Evolutionary conservation across 176 grass and related monocot genomes (phyloP).

Genomic region (Oryza brachyantha): DNA sequence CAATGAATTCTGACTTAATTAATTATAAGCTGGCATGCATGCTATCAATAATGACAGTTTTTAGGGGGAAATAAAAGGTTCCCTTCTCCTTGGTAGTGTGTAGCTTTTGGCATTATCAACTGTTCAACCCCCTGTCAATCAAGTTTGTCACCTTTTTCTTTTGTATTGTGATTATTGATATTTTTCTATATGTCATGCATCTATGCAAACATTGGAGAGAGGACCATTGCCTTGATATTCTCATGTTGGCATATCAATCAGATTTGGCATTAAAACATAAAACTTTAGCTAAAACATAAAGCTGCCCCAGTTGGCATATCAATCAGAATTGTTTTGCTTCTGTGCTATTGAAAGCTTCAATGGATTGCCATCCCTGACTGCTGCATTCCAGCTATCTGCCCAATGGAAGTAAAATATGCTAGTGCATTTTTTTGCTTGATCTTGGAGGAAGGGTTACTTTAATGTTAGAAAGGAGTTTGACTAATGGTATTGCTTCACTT

Average conservation of each 20-base stretch:
- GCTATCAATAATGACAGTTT: background rate
- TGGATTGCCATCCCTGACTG: background rate
- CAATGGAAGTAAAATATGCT: background rate
- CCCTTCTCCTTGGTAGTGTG: background rate
- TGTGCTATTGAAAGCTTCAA: constrained; percentile 19
- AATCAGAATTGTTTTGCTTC: background rate
- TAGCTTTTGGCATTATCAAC: background rate
- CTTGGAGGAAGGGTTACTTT: background rate
- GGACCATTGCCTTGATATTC: too few relatives aligned
- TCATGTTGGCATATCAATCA: too few relatives aligned
- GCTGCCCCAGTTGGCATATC: background rate
- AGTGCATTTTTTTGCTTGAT: background rate
- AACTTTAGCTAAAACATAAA: background rate
- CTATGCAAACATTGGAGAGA: background rate
- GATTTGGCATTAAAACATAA: too few relatives aligned
- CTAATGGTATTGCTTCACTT: background rate
- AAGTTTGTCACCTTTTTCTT: background rate
- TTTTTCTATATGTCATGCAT: background rate
- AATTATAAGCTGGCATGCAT: background rate
- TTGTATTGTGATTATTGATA: background rate
- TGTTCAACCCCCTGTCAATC: background rate
- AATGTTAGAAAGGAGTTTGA: background rate
- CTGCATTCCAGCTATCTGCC: background rate
- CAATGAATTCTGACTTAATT: background rate
- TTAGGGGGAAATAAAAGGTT: background rate